Evolutionary conservation across 108 stramenopile genomes (phyloP).

Genomic region (Poteriospumella lacustris): DNA sequence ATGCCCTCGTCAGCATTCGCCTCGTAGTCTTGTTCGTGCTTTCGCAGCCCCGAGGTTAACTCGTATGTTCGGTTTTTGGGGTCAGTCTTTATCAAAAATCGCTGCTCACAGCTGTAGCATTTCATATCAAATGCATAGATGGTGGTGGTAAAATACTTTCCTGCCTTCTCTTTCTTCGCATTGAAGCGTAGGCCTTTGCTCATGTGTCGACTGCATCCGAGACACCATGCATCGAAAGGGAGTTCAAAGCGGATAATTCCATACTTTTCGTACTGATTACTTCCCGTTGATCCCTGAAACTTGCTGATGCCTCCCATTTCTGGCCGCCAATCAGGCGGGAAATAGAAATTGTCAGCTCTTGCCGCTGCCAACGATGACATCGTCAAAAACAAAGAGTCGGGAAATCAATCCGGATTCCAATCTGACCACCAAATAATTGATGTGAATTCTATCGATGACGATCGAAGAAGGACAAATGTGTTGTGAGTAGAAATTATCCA

Average conservation of each 20-base stretch:
- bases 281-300: conserved; percentile 34
- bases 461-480: too few relatives aligned
- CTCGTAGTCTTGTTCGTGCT: conserved; percentile 59
- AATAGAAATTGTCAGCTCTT: conserved; percentile 29
- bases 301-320: conserved; percentile 23
- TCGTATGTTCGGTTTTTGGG: conserved; percentile 65
- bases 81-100: conserved; percentile 62
- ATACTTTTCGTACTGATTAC: conserved; percentile 76
- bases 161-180: conserved; percentile 76
- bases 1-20: conserved; percentile 51
- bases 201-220: conserved; percentile 60
- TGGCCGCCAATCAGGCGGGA: conserved; percentile 23
- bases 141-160: conserved; percentile 69
- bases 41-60: conserved; percentile 66
- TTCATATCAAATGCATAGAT: conserved; percentile 84
- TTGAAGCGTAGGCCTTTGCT: conserved; percentile 74
- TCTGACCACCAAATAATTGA: too few relatives aligned
- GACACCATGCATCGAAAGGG: conserved; percentile 78
- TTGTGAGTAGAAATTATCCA: too few relatives aligned
- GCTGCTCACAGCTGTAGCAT: conserved; percentile 68
- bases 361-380: conserved; percentile 25
- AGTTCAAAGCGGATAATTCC: conserved; percentile 87
- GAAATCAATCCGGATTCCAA: background rate
- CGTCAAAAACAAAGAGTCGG: background rate
- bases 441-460: too few relatives aligned